Conservation (phyloP, 1,139 yeast genomes). For the Zygotorulaspora mrakii region DNA sequence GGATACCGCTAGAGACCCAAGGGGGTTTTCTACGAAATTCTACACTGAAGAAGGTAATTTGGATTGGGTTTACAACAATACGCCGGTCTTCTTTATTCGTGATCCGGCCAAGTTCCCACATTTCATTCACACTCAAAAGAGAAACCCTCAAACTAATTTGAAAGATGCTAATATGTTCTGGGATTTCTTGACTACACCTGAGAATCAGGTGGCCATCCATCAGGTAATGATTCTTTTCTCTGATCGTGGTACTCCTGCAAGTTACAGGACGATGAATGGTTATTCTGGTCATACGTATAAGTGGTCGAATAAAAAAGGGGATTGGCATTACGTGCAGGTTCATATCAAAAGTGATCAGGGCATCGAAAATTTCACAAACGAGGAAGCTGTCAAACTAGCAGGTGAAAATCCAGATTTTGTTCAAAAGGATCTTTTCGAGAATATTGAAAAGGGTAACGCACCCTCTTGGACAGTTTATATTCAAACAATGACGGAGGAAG, state of each 20-base stretch:
- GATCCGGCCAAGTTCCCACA: slow-evolving; percentile 59
- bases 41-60: slow-evolving; percentile 58
- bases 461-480: slow-evolving; percentile 65
- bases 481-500: slow-evolving; percentile 65
- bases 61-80: slow-evolving; percentile 61
- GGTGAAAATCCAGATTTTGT: slow-evolving; percentile 65
- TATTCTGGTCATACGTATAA: slow-evolving; percentile 72
- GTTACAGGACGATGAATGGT: slow-evolving; percentile 64
- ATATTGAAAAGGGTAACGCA: slow-evolving; percentile 54
- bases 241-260: slow-evolving; percentile 67
- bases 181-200: slow-evolving; percentile 56
- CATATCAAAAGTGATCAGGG: slow-evolving; percentile 63
- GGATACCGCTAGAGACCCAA: slow-evolving; percentile 57
- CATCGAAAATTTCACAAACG: slow-evolving; percentile 49
- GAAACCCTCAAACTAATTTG: slow-evolving; percentile 77
- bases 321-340: slow-evolving; percentile 63
- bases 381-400: slow-evolving; percentile 55
- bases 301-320: slow-evolving; percentile 63
- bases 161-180: slow-evolving; percentile 74
- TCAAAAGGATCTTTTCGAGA: slow-evolving; percentile 59
- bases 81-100: slow-evolving; percentile 56
- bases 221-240: slow-evolving; percentile 61
- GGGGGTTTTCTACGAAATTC: slow-evolving; percentile 55
- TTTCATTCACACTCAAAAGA: slow-evolving; percentile 61
- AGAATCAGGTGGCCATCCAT: slow-evolving; percentile 61